Percentiles rank a stretch among this genome's conserved stretches.
Evolutionary conservation across 495 filamentous ascomycete genomes (phyloP).

Genomic region (Pyronema domesticum): DNA sequence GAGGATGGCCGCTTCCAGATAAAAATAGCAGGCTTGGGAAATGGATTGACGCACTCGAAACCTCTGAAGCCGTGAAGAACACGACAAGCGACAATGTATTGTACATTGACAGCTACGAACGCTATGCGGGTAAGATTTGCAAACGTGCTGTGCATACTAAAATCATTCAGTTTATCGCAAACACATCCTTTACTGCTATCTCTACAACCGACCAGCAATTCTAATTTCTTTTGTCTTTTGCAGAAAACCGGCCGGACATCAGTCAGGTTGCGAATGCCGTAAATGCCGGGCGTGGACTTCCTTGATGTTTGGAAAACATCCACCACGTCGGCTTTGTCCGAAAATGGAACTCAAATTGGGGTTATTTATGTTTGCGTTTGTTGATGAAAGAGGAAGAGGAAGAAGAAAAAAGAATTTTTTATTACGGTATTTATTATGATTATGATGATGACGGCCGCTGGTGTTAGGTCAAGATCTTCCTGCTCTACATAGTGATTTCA

Average conservation of each 20-base stretch:
- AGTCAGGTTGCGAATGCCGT: conserved; percentile 42
- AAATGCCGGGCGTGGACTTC: conserved; percentile 38
- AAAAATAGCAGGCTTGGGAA: conserved; percentile 49
- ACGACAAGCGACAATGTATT: conserved; percentile 62
- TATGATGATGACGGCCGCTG: too few species aligned
- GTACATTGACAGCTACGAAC: conserved; percentile 54
- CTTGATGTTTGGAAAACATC: conserved; percentile 24
- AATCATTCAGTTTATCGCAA: too few species aligned
- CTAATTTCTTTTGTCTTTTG: not conserved
- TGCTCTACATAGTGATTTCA: too few species aligned
- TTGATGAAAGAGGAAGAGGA: too few species aligned
- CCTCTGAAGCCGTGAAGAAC: conserved; percentile 49
- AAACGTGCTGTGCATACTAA: not conserved
- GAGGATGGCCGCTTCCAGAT: conserved; percentile 59
- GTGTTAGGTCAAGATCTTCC: too few species aligned
- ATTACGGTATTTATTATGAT: too few species aligned
- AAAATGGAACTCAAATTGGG: too few species aligned
- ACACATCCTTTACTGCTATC: not conserved
- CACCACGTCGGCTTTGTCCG: too few species aligned
- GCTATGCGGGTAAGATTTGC: conserved; percentile 37
- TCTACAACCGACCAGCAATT: conserved; percentile 1
- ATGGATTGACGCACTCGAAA: conserved; percentile 73
- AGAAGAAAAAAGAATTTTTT: too few species aligned
- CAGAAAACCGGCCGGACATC: conserved; percentile 44
- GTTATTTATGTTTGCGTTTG: too few species aligned